Evolutionary conservation across 2,329 filamentous ascomycete genomes (phyloP).

Genomic region (Colletotrichum tanaceti): DNA sequence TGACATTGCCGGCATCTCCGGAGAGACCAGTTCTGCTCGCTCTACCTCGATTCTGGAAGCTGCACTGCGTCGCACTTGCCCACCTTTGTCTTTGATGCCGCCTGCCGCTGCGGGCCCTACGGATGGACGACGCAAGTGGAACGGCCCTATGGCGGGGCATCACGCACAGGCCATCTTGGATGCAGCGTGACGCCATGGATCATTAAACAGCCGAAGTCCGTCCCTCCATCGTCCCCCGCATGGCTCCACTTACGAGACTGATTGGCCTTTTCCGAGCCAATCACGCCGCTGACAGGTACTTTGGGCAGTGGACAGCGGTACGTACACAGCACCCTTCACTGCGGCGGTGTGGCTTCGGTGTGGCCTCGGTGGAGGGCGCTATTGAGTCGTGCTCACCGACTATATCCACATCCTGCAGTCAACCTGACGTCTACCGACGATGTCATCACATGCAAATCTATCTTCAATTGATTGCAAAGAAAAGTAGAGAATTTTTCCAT

Average conservation of each 20-base stretch:
- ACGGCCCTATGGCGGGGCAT: constrained; percentile 22
- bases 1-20: constrained; percentile 19
- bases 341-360: background rate
- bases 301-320: too few relatives aligned
- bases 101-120: background rate
- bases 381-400: background rate
- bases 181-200: constrained; percentile 22
- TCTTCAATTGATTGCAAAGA: background rate
- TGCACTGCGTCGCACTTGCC: constrained; percentile 1
- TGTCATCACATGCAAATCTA: background rate
- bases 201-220: constrained; percentile 26
- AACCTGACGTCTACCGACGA: background rate
- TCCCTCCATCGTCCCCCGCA: fast-evolving
- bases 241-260: background rate
- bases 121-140: background rate
- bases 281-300: constrained; percentile 22
- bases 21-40: background rate
- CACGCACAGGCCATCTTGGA: constrained; percentile 8
- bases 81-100: background rate
- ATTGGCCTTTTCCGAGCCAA: constrained; percentile 28
- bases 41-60: background rate
- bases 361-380: background rate
- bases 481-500: background rate
- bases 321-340: background rate
- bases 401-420: background rate